A percentile compares a stretch with the other conserved stretches of the same genome.
Evolutionary conservation across 306 rosid genomes (phyloP).

Genomic region (Leucaena leucocephala): DNA sequence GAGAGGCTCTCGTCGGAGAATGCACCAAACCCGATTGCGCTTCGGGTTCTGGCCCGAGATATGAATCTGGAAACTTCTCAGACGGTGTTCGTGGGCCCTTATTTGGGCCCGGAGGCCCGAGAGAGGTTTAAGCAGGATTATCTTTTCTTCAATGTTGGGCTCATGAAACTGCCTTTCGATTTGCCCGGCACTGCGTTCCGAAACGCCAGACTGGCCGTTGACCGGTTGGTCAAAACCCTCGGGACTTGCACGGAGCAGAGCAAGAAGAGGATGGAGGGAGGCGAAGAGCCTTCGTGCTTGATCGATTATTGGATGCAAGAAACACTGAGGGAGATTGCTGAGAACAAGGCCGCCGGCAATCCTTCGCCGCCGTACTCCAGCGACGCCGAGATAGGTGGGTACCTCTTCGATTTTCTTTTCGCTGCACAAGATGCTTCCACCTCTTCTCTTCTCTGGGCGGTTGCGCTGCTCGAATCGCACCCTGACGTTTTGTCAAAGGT

Average conservation of each 20-base stretch:
- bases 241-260: conserved; percentile 53
- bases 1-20: conserved; percentile 27
- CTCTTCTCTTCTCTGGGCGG: conserved; percentile 89
- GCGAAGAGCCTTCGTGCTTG: conserved; percentile 64
- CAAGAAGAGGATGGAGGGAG: conserved; percentile 51
- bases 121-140: conserved; percentile 68
- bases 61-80: conserved; percentile 87
- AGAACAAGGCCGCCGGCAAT: conserved; percentile 30
- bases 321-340: conserved; percentile 46
- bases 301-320: conserved; percentile 92
- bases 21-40: conserved; percentile 38
- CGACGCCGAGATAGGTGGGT: conserved; percentile 61
- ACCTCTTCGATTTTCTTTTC: conserved; percentile 84
- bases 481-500: conserved; percentile 62
- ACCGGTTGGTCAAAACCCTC: conserved; percentile 50
- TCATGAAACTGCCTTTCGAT: conserved; percentile 82
- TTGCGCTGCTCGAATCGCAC: conserved; percentile 70
- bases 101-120: conserved; percentile 52
- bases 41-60: conserved; percentile 65
- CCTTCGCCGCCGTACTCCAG: conserved; percentile 40
- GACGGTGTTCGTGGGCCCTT: conserved; percentile 80
- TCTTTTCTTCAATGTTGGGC: conserved; percentile 73
- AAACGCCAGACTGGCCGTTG: conserved; percentile 78
- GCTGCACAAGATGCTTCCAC: conserved; percentile 91
- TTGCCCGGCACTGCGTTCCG: conserved; percentile 79